phyloP scores from a whole-genome alignment of 208 protist genomes.

The Leishmania tropica region DNA sequence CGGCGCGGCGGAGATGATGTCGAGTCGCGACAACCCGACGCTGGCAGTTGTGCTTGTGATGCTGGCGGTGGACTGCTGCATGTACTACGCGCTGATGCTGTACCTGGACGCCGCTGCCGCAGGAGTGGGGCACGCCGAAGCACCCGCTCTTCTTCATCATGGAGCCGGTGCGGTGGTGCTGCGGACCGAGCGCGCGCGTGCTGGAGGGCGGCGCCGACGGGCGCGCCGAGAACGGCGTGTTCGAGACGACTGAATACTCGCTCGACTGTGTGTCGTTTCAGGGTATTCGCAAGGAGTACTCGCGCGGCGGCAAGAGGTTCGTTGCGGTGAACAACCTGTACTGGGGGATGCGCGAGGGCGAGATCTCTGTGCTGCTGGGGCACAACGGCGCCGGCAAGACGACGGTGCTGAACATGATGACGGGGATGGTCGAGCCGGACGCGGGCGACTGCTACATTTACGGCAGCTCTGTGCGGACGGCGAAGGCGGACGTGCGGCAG shows the following conservation, averaged over 20 bases:
- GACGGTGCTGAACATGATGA: conserved; percentile 79
- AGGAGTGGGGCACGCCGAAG: conserved; percentile 56
- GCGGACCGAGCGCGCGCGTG: neutral
- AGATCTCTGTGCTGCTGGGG: conserved; percentile 80
- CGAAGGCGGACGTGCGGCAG: too few relatives aligned
- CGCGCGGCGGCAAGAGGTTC: conserved; percentile 40
- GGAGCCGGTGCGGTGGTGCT: conserved; percentile 34
- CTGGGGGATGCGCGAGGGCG: conserved; percentile 59
- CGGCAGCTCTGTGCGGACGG: too few relatives aligned
- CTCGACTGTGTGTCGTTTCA: conserved; percentile 31
- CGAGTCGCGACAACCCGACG: conserved; percentile 9
- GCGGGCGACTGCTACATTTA: conserved; percentile 74
- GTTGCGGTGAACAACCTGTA: conserved; percentile 81
- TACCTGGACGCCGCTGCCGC: conserved; percentile 75
- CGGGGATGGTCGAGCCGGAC: conserved; percentile 62
- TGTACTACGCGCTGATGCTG: conserved; percentile 67
- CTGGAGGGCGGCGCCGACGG: conserved; percentile 31
- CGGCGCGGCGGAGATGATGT: conserved; percentile 26
- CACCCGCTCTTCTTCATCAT: conserved; percentile 75
- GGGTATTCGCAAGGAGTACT: conserved; percentile 53
- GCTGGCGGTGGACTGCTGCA: conserved; percentile 44
- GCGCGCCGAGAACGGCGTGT: conserved; percentile 36
- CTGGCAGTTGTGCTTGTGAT: conserved; percentile 40
- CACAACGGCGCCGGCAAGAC: conserved; percentile 90
- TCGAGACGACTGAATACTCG: conserved; percentile 27